Evolutionary conservation across 257 asterid genomes (phyloP).

Genomic region (Handroanthus guayacan): DNA sequence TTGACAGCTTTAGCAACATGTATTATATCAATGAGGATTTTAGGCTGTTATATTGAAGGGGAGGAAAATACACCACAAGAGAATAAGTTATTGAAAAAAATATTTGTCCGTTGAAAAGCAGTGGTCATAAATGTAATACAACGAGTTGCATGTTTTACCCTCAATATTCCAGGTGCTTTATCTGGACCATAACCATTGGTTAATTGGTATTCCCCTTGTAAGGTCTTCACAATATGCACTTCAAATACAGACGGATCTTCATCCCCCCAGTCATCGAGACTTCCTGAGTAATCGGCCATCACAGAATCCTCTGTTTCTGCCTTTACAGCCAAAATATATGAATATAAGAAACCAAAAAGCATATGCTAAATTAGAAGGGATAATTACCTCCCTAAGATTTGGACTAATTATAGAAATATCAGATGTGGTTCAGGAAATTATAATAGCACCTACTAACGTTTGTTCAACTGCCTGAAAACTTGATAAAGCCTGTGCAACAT

Average conservation of each 20-base stretch:
- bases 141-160: constrained; percentile 33
- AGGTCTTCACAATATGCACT: constrained; percentile 45
- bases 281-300: constrained; percentile 49
- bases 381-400: not conserved
- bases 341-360: constrained; percentile 16
- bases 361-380: not conserved
- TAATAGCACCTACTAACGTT: not conserved
- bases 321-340: constrained; percentile 37
- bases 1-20: not conserved
- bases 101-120: not conserved
- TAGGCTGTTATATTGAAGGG: not conserved
- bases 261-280: constrained; percentile 40
- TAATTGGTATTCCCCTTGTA: constrained; percentile 52
- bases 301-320: constrained; percentile 48
- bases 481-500: no score
- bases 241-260: constrained; percentile 52
- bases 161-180: constrained; percentile 44
- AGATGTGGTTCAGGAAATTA: not conserved
- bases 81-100: not conserved
- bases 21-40: not conserved
- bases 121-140: not conserved
- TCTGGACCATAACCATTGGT: constrained; percentile 51
- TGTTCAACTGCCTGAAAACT: no score
- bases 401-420: not conserved
- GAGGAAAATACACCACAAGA: not conserved